A percentile compares a stretch with the other conserved stretches of the same genome.
Conservation (phyloP, 345 rosid species). For the Arabidopsis arenosa region DNA sequence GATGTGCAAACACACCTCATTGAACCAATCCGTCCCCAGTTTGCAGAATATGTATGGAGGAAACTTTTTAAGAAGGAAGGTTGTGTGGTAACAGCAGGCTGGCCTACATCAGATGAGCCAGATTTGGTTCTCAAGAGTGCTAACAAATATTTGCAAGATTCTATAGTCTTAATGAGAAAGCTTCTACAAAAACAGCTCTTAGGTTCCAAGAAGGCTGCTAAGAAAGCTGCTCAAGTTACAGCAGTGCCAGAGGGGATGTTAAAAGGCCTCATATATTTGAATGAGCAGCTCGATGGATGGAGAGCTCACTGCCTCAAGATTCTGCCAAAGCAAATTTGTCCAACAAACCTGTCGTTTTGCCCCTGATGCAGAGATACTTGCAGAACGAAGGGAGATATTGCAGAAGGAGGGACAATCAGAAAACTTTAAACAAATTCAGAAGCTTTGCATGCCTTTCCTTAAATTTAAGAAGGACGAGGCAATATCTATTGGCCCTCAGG, state of each 20-base stretch:
- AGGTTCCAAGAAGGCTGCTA: conserved; percentile 72
- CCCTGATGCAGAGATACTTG: conserved; percentile 67
- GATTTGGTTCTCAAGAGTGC: conserved; percentile 82
- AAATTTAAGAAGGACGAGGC: conserved; percentile 89
- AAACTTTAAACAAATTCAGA: conserved; percentile 67
- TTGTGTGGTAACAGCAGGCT: conserved; percentile 80
- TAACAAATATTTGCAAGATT: conserved; percentile 88
- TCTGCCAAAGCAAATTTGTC: conserved; percentile 66
- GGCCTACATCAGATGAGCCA: conserved; percentile 75
- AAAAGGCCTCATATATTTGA: conserved; percentile 71
- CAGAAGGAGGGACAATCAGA: conserved; percentile 63
- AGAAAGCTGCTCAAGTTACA: conserved; percentile 66
- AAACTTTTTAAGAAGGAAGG: conserved; percentile 79
- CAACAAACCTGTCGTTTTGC: conserved; percentile 52
- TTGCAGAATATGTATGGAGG: conserved; percentile 90
- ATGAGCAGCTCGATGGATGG: conserved; percentile 86
- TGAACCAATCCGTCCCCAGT: conserved; percentile 91
- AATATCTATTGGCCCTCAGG: conserved; percentile 64
- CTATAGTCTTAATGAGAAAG: conserved; percentile 77
- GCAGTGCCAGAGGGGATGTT: conserved; percentile 56
- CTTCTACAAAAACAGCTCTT: conserved; percentile 71
- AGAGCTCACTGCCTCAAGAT: conserved; percentile 79
- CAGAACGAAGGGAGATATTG: conserved; percentile 63
- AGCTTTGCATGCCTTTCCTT: conserved; percentile 87
- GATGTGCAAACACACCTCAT: conserved; percentile 91